phyloP scores from a whole-genome alignment of 2,329 filamentous ascomycete genomes.

The Cryphonectria radicalis region DNA sequence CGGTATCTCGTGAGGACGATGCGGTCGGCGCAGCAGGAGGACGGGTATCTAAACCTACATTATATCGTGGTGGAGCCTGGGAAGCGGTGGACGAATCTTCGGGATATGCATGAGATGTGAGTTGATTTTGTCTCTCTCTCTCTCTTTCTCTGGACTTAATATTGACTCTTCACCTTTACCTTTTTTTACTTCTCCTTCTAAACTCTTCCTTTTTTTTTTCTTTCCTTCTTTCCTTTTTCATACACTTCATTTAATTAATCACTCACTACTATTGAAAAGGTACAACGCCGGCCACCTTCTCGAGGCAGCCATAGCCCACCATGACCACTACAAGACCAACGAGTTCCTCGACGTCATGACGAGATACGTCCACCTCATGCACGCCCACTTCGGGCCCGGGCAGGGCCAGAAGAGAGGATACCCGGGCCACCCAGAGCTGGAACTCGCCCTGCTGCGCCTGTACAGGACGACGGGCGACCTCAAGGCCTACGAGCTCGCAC shows the following conservation, averaged over 20 bases:
- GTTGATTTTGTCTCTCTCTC: slow-evolving; percentile 26
- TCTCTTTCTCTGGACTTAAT: too few relatives aligned
- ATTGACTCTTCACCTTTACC: too few relatives aligned
- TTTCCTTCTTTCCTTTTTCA: too few relatives aligned
- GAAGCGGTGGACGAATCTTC: slow-evolving; percentile 60
- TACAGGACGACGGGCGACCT: slow-evolving; percentile 41
- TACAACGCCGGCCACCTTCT: slow-evolving; percentile 67
- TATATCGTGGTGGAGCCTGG: slow-evolving; percentile 62
- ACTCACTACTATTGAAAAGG: slow-evolving; percentile 35
- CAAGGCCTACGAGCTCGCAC: slow-evolving; percentile 50
- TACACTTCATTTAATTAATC: not conserved
- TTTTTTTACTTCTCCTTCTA: too few relatives aligned
- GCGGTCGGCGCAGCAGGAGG: slow-evolving; percentile 56
- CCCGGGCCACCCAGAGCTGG: slow-evolving; percentile 62
- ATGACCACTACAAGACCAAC: slow-evolving; percentile 55
- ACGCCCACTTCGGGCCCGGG: slow-evolving; percentile 54
- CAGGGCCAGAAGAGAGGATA: slow-evolving; percentile 59
- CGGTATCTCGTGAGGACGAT: slow-evolving; percentile 64
- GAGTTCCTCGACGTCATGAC: slow-evolving; percentile 55
- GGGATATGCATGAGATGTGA: slow-evolving; percentile 66
- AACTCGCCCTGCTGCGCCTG: slow-evolving; percentile 49
- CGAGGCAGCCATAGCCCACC: slow-evolving; percentile 62
- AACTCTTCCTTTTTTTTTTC: too few relatives aligned
- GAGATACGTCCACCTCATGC: slow-evolving; percentile 59
- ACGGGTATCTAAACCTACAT: slow-evolving; percentile 68